These are phyloP conservation scores for Globisporangium cylindrosporum DNA, from an alignment of 352 stramenopile species.

Conservation along the genomic window DNA sequence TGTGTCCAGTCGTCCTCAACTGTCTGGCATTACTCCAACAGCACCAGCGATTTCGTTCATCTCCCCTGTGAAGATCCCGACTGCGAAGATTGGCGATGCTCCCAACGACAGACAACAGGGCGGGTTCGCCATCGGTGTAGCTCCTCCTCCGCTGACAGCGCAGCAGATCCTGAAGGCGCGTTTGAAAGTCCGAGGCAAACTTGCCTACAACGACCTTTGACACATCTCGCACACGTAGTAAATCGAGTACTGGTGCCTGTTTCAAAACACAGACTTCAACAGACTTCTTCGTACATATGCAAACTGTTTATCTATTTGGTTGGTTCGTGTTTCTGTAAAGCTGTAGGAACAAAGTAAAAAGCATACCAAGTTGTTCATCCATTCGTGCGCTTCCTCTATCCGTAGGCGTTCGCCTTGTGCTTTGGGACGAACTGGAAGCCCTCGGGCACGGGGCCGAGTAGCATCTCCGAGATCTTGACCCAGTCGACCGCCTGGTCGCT, in stretches of 20 bases:
- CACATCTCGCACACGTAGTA: background rate
- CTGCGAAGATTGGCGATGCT: background rate
- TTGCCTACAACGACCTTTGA: background rate
- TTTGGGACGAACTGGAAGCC: constrained; percentile 95
- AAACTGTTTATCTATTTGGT: background rate
- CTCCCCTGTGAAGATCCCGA: background rate
- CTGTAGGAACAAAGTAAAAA: background rate
- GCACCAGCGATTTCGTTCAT: background rate
- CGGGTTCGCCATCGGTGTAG: background rate
- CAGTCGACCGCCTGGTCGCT: constrained; percentile 95
- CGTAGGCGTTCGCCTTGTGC: constrained; percentile 97
- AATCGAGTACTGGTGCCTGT: too few species aligned
- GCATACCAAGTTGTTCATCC: background rate
- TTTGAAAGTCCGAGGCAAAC: background rate
- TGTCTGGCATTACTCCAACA: background rate
- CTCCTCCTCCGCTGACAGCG: background rate
- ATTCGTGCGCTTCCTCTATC: constrained; percentile 2
- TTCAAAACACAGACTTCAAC: too few species aligned
- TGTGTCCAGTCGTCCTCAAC: background rate
- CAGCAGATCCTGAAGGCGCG: background rate
- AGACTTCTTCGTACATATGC: background rate
- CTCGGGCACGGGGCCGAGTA: constrained; percentile 94
- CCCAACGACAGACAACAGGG: background rate
- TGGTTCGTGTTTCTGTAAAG: background rate
- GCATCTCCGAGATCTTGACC: constrained; percentile 99